Conservation (phyloP, 306 rosid species). For the peach (Prunus persica) region Prunus_persica_NCBIv2 NC_034012.1:142501-143000, state of each 20-base stretch:
- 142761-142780: neutral
- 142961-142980: conserved; percentile 31
- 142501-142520: neutral
- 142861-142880: neutral
- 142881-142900: conserved; percentile 27
- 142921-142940: conserved; percentile 31
- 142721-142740: neutral
- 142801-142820: neutral
- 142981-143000: conserved; percentile 30
- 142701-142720: neutral
- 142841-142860: neutral
- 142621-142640: neutral
- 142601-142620: neutral
- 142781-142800: neutral
- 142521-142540: neutral
- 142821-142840: neutral
- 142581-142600: neutral
- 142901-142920: conserved; percentile 37
- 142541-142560: neutral
- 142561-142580: neutral
- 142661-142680: neutral
- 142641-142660: neutral
- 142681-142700: neutral
- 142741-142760: neutral
- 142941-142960: conserved; percentile 37